Percentiles rank a stretch among this genome's conserved stretches.
phyloP scores from a whole-genome alignment of 2,329 filamentous ascomycete species.

The Calonectria fujianensis region DNA sequence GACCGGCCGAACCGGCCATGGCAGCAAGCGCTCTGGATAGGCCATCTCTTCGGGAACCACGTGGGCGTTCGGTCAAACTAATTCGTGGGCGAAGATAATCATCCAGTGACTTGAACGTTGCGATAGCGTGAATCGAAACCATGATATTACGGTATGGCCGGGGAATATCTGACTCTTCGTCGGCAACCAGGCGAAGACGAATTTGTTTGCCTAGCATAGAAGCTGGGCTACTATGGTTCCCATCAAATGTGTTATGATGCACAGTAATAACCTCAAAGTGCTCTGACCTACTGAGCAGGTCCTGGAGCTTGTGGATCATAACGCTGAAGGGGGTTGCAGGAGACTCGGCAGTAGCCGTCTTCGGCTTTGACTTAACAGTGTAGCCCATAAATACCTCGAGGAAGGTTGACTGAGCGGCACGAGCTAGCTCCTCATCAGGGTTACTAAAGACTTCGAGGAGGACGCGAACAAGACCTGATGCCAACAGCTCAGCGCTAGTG shows the following conservation, averaged over 20 bases:
- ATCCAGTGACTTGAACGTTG: slow-evolving; percentile 96
- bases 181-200: slow-evolving; percentile 89
- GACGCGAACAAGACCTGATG: slow-evolving; percentile 90
- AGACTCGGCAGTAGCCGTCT: slow-evolving; percentile 79
- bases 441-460: slow-evolving; percentile 89
- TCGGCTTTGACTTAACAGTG: slow-evolving; percentile 78
- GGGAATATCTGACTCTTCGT: slow-evolving; percentile 93
- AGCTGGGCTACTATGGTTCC: slow-evolving; percentile 90
- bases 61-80: slow-evolving; percentile 81
- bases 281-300: slow-evolving; percentile 95
- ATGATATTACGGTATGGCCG: slow-evolving; percentile 93
- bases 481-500: slow-evolving; percentile 94
- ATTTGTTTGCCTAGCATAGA: slow-evolving; percentile 99
- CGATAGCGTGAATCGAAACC: slow-evolving; percentile 98
- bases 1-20: slow-evolving; percentile 82
- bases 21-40: slow-evolving; percentile 83
- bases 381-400: slow-evolving; percentile 94
- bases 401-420: slow-evolving; percentile 86
- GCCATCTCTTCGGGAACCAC: slow-evolving; percentile 77
- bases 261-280: slow-evolving; percentile 99
- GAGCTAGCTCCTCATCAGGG: slow-evolving; percentile 75
- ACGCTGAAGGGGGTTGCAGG: slow-evolving; percentile 91
- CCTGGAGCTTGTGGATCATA: slow-evolving; percentile 94
- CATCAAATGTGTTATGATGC: slow-evolving; percentile 92
- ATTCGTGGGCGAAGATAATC: slow-evolving; percentile 96